Evolutionary conservation across 1,284 basidiomycete genomes (phyloP).

Genomic region (Xanthoconium separans): DNA sequence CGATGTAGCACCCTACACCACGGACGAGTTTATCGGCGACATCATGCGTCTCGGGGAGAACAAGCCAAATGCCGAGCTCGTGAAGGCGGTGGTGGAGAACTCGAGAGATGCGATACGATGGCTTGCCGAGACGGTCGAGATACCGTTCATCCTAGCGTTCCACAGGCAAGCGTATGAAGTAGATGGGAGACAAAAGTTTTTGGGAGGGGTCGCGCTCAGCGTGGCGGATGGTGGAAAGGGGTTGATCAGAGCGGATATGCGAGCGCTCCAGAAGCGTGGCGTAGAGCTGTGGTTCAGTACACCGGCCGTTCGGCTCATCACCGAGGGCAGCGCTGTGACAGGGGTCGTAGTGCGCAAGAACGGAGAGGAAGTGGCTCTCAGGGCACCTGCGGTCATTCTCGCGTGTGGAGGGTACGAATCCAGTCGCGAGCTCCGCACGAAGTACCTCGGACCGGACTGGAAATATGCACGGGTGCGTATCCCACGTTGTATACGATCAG

Average conservation of each 20-base stretch:
- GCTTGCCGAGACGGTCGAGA: constrained; percentile 47
- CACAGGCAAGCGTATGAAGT: constrained; percentile 67
- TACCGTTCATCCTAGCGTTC: constrained; percentile 62
- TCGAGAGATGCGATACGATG: constrained; percentile 57
- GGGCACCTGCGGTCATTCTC: constrained; percentile 48
- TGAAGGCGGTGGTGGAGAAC: constrained; percentile 50
- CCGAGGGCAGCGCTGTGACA: constrained; percentile 38
- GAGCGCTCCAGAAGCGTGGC: constrained; percentile 47
- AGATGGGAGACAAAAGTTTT: constrained; percentile 60
- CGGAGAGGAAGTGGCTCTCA: constrained; percentile 38
- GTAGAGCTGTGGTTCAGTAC: constrained; percentile 58
- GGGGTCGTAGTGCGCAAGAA: constrained; percentile 46
- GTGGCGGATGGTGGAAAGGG: constrained; percentile 66
- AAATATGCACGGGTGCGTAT: constrained; percentile 48
- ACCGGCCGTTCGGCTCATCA: constrained; percentile 44
- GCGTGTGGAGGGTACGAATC: constrained; percentile 69
- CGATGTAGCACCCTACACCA: constrained; percentile 58
- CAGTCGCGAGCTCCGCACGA: constrained; percentile 46
- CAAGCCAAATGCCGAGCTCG: constrained; percentile 48
- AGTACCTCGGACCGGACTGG: constrained; percentile 58
- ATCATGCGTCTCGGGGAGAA: constrained; percentile 58
- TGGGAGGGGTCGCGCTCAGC: constrained; percentile 64
- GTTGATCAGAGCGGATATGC: constrained; percentile 55
- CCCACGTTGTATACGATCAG: neutral
- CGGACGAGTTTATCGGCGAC: constrained; percentile 52